Base-by-base conservation (phyloP, 495 filamentous ascomycete genomes). In the Beverwykella pulmonaria region DNA sequence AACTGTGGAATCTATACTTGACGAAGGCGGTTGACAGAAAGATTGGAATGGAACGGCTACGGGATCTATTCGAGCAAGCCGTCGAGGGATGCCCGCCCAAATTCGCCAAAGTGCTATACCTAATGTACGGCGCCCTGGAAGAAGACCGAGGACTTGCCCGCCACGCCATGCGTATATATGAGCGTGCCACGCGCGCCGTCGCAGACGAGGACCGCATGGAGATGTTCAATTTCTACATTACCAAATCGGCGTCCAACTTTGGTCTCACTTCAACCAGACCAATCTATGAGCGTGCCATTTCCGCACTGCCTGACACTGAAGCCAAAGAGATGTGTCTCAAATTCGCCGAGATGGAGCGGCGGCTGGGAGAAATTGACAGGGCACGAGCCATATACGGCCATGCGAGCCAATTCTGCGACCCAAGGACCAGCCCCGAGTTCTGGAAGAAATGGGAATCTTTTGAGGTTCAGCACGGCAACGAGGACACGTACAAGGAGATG, bases 141-240 rank as follows among this genome's bases (percentile, higher is more conserved):
- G 94, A 99, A 77, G 95, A 98, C 73, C 86, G 94, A 14, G 94
- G 94, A 17, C 86, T 99, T 19, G 92, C 94, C n/a, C 84, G 94
- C 48, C 94, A 97, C 74, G 95, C 95, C 25, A 98, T 99, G 94
- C 87, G 94, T 29, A 99, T 99, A 61, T 99, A 99, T 77, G 94
- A 99, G 77, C 90, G 94, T 54, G 94, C 95, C 26, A 98, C 94
- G 19, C 90, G 94, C 3, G 92, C 94, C 17, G 95, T 99, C 8
- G 90, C 92, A 19, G 94, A 99, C 75, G 93, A 96, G 71, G 92
- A 98, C 73, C 83, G 92, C 12, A 88, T 91, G 69, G 95, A 97
- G 75, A 96, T 99, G 92, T 99, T 97, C 81, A 93, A 96, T 75
- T 97, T 97, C 75, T 99, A 98, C 82, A 96, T 99, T 75, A 97